Conservation (phyloP, 768 basidiomycete genomes). For the Trametopsis cervina region DNA sequence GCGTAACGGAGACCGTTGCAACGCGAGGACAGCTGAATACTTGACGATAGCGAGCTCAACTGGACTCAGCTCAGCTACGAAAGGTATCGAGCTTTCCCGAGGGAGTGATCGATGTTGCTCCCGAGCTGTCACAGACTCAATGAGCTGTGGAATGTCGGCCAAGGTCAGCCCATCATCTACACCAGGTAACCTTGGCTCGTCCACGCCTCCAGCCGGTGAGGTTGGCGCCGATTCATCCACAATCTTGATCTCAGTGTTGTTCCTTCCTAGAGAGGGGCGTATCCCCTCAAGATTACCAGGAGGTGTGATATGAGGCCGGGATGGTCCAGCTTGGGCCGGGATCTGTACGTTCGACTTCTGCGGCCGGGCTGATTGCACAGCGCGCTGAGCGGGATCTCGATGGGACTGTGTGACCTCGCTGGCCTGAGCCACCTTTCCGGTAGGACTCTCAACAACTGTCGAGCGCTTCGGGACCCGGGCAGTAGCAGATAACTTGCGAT, state of each 20-base stretch:
- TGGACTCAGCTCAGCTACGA: conserved; percentile 76
- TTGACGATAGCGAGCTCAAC: conserved; percentile 89
- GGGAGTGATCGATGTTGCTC: conserved; percentile 84
- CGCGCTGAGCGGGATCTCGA: conserved; percentile 24
- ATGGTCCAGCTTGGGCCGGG: conserved; percentile 20
- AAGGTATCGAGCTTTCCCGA: conserved; percentile 68
- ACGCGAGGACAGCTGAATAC: conserved; percentile 78
- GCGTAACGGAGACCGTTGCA: conserved; percentile 71
- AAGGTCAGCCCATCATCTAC: conserved; percentile 84
- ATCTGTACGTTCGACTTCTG: conserved; percentile 25
- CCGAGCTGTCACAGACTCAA: conserved; percentile 87
- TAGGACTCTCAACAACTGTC: conserved; percentile 91
- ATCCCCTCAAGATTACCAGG: conserved; percentile 29
- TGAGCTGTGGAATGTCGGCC: conserved; percentile 88
- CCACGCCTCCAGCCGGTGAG: conserved; percentile 55
- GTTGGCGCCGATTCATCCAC: conserved; percentile 75
- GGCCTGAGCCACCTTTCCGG: conserved; percentile 78
- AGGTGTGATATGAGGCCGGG: conserved; percentile 36
- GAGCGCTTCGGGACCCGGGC: conserved; percentile 90
- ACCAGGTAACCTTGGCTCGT: conserved; percentile 48
- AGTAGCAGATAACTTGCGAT: conserved; percentile 92
- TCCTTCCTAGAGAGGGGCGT: conserved; percentile 66
- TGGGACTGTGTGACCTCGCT: conserved; percentile 45
- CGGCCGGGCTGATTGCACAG: conserved; percentile 13
- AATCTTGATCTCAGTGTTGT: conserved; percentile 84